Evolutionary conservation across 352 stramenopile species (phyloP).

Genomic region (Phytophthora gonapodyides): DNA sequence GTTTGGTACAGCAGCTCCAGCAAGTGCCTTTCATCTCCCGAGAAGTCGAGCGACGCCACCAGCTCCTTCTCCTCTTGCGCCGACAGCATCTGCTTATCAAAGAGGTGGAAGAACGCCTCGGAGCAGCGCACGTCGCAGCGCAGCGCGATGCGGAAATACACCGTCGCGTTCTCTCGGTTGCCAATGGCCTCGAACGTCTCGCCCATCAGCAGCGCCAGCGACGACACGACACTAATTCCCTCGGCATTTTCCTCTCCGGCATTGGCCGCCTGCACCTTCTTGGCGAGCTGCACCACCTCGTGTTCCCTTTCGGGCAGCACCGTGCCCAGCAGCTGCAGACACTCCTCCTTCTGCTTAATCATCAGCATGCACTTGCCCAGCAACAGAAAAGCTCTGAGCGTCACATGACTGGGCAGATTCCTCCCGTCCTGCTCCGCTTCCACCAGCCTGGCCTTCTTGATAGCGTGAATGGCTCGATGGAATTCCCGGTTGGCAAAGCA

Average conservation of each 20-base stretch:
- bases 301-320: conserved; percentile 68
- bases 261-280: conserved; percentile 39
- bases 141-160: conserved; percentile 79
- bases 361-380: conserved; percentile 77
- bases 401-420: conserved; percentile 24
- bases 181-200: conserved; percentile 84
- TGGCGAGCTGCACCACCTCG: conserved; percentile 57
- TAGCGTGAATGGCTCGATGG: conserved; percentile 75
- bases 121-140: conserved; percentile 84
- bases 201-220: conserved; percentile 79
- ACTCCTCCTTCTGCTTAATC: conserved; percentile 87
- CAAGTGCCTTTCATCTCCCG: conserved; percentile 56
- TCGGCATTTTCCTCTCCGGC: conserved; percentile 27
- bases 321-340: conserved; percentile 64
- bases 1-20: conserved; percentile 69
- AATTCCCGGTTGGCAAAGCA: conserved; percentile 75
- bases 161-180: conserved; percentile 77
- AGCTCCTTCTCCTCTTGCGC: conserved; percentile 67
- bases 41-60: conserved; percentile 75
- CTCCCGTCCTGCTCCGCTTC: conserved; percentile 21
- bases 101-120: conserved; percentile 84
- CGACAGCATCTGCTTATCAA: conserved; percentile 88
- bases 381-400: conserved; percentile 58
- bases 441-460: conserved; percentile 58
- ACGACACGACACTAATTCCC: conserved; percentile 79